phyloP scores from a whole-genome alignment of 2,329 filamentous ascomycete species.

The Alternaria burnsii region DNA sequence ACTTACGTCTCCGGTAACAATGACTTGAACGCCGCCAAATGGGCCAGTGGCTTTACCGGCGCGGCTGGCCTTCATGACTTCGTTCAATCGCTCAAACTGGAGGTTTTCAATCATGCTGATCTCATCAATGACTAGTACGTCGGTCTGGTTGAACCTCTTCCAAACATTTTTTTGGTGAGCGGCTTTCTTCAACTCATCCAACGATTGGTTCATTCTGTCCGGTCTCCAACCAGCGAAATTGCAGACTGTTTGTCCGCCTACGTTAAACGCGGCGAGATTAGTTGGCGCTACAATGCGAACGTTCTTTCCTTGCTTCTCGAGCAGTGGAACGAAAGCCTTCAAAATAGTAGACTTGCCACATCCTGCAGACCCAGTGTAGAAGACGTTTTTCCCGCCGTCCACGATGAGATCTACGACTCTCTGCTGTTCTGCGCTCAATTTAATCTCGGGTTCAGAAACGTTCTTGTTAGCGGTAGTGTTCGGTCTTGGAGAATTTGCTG shows the following conservation, averaged over 20 bases:
- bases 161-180: constrained; percentile 47
- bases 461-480: not conserved
- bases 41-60: constrained; percentile 23
- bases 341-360: constrained; percentile 67
- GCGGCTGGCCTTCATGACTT: constrained; percentile 53
- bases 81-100: constrained; percentile 61
- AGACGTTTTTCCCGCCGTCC: constrained; percentile 63
- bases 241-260: constrained; percentile 66
- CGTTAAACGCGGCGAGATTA: constrained; percentile 65
- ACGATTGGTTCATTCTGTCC: constrained; percentile 54
- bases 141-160: constrained; percentile 54
- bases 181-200: constrained; percentile 46
- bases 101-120: constrained; percentile 70
- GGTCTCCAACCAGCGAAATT: constrained; percentile 66
- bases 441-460: constrained; percentile 20
- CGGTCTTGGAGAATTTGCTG: not conserved
- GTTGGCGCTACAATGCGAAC: constrained; percentile 68
- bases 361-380: constrained; percentile 71
- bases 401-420: constrained; percentile 62
- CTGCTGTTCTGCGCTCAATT: constrained; percentile 59
- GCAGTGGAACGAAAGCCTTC: constrained; percentile 56
- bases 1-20: constrained; percentile 63
- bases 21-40: constrained; percentile 62
- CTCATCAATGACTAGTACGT: constrained; percentile 71
- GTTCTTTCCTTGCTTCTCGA: constrained; percentile 44